Conservation (phyloP, 1,284 basidiomycete genomes). For the Puccinia triticina region DNA sequence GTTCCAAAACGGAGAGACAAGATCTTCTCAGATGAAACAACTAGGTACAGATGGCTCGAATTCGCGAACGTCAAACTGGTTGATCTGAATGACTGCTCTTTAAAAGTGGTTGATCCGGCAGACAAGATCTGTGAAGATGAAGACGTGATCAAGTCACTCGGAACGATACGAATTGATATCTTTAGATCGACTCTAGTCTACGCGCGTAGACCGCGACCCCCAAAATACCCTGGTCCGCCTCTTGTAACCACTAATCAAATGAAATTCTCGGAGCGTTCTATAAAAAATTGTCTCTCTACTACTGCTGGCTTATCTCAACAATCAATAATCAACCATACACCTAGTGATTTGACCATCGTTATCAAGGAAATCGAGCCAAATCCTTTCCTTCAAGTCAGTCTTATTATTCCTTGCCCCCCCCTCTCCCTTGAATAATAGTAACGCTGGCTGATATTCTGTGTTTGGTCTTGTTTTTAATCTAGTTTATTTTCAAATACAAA, state of each 20-base stretch:
- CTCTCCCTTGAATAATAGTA: too few relatives aligned
- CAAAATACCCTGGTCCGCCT: background rate
- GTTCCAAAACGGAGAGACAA: too few relatives aligned
- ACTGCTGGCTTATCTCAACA: slow-evolving; percentile 19
- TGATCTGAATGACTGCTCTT: too few relatives aligned
- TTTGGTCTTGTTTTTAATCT: background rate
- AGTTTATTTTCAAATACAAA: slow-evolving; percentile 41
- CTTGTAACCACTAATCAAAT: slow-evolving; percentile 18
- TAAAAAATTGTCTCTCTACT: background rate
- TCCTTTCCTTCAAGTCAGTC: slow-evolving; percentile 28
- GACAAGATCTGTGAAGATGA: too few relatives aligned
- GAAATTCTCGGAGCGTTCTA: slow-evolving; percentile 24
- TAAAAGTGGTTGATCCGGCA: too few relatives aligned
- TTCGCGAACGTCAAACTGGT: slow-evolving; percentile 16
- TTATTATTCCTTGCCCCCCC: too few relatives aligned
- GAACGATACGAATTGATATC: slow-evolving; percentile 15
- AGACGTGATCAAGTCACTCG: slow-evolving; percentile 24
- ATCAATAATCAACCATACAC: too few relatives aligned
- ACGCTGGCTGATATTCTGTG: too few relatives aligned
- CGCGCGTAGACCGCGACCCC: too few relatives aligned
- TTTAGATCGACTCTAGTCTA: background rate
- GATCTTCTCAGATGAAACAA: too few relatives aligned
- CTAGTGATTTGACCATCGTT: too few relatives aligned
- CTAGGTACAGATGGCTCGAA: too few relatives aligned
- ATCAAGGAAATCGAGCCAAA: slow-evolving; percentile 9